Base-by-base conservation (phyloP, 768 basidiomycete species). In the Exidia glandulosa region DNA sequence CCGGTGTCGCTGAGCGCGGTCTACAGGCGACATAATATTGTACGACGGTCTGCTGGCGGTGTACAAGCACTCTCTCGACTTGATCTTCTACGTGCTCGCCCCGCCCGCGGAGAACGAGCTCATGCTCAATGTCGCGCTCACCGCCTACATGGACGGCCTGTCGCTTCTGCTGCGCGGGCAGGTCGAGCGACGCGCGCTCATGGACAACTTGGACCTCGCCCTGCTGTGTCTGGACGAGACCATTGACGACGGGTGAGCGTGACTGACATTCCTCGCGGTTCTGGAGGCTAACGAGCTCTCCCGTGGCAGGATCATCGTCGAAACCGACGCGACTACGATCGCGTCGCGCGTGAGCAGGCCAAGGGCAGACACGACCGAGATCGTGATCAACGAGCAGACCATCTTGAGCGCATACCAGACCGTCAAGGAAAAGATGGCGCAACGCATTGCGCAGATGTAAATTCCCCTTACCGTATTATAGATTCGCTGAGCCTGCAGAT, bases 371-470 rank as follows among this genome's bases (percentile, higher is more conserved):
- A 86, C 94, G 57, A 88, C 87, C 36, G 94, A 98, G 66, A 96
- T 99, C 63, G 87, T 94, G 63, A 95, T 99, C 79, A 97, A 99
- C 78, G 96, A 99, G 75, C 94, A 96, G 75, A 94, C 93, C 9
- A 79, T 96, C 61, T 80, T 95, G 81, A 94, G 78, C 68, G 94
- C 94, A 32, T 96, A 94, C 77, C 85, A 89, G 76, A 90, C 88
- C 1, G 85, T 93, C 63, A 87, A 85, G 72, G 90, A 90, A 68
- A 85, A 83, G 76, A 83, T 93, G 75, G 84, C 87, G 68, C 86
- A 89, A 71, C 79, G 87, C 67, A 89, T 93, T 66, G 83, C 86
- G 31, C 87, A 88, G 66, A 76, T 90, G 61, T 90, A 81, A 73
- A 54, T 45, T 47, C 59, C 50, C 25, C 32, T 58, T 58, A 13